Conservation (phyloP, 345 rosid species). For the Populus ilicifolia region DNA sequence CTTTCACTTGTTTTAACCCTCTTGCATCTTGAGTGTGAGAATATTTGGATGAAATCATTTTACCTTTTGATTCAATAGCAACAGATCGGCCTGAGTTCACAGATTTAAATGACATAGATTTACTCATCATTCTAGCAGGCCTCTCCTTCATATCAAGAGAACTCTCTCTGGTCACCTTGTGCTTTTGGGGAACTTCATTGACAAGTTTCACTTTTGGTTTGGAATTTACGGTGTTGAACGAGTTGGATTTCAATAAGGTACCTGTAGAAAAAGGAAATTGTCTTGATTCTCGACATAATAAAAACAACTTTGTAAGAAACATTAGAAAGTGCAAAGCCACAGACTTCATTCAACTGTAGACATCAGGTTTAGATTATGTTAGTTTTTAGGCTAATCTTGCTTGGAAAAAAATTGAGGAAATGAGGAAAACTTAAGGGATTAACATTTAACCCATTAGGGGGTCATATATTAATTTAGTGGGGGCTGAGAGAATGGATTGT, state of each 20-base stretch:
- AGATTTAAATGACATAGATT: conserved; percentile 66
- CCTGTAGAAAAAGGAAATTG: conserved; percentile 42
- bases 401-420: background rate
- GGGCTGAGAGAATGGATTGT: background rate
- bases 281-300: conserved; percentile 2
- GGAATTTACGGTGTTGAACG: conserved; percentile 52
- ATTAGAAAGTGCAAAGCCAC: background rate
- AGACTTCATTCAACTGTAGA: background rate
- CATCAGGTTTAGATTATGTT: background rate
- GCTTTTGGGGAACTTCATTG: conserved; percentile 63
- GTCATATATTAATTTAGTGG: background rate
- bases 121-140: conserved; percentile 47
- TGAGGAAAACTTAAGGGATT: background rate
- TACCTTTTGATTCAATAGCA: conserved; percentile 55
- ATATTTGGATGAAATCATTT: conserved; percentile 44
- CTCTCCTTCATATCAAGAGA: conserved; percentile 54
- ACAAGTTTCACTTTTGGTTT: conserved; percentile 64
- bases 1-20: conserved; percentile 55
- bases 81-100: conserved; percentile 41
- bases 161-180: conserved; percentile 45
- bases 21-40: conserved; percentile 52
- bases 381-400: background rate
- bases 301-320: background rate
- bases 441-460: background rate
- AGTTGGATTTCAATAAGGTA: conserved; percentile 64